Percentiles rank a stretch among this genome's conserved stretches.
These are phyloP conservation scores for Penicillium argentinense DNA, from an alignment of 495 filamentous ascomycete species.

Conservation along the genomic window DNA sequence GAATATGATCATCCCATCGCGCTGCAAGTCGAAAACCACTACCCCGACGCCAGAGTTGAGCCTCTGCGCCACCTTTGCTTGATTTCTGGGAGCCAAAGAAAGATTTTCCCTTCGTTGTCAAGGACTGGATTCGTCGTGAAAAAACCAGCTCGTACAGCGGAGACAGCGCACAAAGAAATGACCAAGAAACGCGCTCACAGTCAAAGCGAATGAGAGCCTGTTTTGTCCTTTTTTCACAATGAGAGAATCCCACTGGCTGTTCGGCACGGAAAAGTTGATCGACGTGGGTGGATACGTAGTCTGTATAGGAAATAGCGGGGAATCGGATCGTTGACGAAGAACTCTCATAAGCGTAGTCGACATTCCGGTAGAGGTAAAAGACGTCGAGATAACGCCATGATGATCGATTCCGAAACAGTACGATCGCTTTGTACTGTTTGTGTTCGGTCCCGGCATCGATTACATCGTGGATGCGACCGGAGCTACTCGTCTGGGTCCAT, in stretches of 20 bases:
- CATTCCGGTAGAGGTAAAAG: slow-evolving; percentile 36
- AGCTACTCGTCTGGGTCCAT: slow-evolving; percentile 27
- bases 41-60: slow-evolving; percentile 37
- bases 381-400: slow-evolving; percentile 34
- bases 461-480: slow-evolving; percentile 33
- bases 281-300: slow-evolving; percentile 40
- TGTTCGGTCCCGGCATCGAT: slow-evolving; percentile 33
- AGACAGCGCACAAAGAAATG: slow-evolving; percentile 37
- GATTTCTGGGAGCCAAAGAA: slow-evolving; percentile 26
- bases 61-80: slow-evolving; percentile 32
- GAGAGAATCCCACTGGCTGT: slow-evolving; percentile 31
- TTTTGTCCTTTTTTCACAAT: slow-evolving; percentile 33
- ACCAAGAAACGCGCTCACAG: slow-evolving; percentile 18
- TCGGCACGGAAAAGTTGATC: slow-evolving; percentile 34
- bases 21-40: slow-evolving; percentile 26
- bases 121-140: slow-evolving; percentile 29
- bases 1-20: slow-evolving; percentile 33
- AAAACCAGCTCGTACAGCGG: slow-evolving; percentile 32
- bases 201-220: slow-evolving; percentile 28
- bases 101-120: slow-evolving; percentile 30
- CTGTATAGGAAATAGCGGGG: slow-evolving; percentile 29
- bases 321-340: slow-evolving; percentile 27
- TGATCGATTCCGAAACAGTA: slow-evolving; percentile 23
- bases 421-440: slow-evolving; percentile 38
- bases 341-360: slow-evolving; percentile 34